Percentiles rank a stretch among this genome's conserved stretches.
Conservation (phyloP, 2,329 filamentous ascomycete species). For the Xylariaceae sp. region DNA sequence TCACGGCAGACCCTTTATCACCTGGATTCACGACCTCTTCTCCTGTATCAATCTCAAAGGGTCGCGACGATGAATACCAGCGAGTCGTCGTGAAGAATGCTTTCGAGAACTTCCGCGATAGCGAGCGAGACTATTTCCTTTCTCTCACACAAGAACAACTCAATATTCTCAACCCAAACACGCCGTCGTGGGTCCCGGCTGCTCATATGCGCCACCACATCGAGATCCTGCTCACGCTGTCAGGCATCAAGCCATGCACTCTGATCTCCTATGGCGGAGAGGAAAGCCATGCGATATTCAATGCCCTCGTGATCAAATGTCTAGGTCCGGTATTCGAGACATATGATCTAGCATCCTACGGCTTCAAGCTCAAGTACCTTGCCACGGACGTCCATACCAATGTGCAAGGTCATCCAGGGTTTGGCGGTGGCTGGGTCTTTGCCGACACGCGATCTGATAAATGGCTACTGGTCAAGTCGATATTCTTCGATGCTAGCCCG, state of each 20-base stretch:
- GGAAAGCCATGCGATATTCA: background rate
- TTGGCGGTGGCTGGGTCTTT: background rate
- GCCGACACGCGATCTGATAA: background rate
- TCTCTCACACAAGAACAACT: background rate
- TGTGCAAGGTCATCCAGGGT: background rate
- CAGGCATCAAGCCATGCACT: background rate
- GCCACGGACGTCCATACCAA: background rate
- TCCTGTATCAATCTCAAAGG: background rate
- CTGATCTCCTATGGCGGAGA: background rate
- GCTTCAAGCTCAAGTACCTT: background rate
- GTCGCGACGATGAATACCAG: background rate
- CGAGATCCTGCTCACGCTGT: background rate
- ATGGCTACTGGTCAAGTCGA: background rate
- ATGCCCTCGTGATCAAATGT: background rate
- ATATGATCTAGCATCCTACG: background rate
- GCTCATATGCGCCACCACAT: background rate
- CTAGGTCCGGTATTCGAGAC: background rate
- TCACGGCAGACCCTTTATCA: too few species aligned
- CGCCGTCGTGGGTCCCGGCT: background rate
- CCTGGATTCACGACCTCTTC: background rate
- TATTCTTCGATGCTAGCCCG: background rate
- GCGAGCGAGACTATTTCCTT: background rate
- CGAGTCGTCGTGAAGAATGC: background rate
- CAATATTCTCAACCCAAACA: background rate
- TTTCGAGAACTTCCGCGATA: background rate